phyloP scores from a whole-genome alignment of 257 asterid species.

The Scutellaria barbata region DNA sequence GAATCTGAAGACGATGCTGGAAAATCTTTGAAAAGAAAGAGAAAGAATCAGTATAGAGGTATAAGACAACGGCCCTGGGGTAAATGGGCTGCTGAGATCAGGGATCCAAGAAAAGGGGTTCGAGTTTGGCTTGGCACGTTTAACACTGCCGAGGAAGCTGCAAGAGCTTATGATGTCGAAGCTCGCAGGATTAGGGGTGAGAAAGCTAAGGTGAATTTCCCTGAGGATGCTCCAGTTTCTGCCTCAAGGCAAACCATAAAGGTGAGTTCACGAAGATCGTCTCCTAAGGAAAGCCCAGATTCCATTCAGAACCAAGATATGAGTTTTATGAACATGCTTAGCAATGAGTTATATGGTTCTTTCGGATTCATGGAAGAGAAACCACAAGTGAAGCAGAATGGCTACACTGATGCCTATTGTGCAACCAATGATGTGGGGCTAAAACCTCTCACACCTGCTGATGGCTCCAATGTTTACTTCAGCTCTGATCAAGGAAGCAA shows the following conservation, averaged over 20 bases:
- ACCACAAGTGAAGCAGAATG: slow-evolving; percentile 48
- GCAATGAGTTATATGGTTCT: slow-evolving; percentile 36
- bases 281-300: slow-evolving; percentile 36
- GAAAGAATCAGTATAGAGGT: slow-evolving; percentile 91
- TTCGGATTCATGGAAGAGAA: slow-evolving; percentile 58
- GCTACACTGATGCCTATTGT: slow-evolving; percentile 24
- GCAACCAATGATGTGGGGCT: no score
- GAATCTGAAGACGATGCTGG: slow-evolving; percentile 58
- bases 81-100: slow-evolving; percentile 99
- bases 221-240: slow-evolving; percentile 55
- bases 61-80: slow-evolving; percentile 98
- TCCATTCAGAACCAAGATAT: slow-evolving; percentile 31
- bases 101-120: slow-evolving; percentile 92
- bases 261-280: slow-evolving; percentile 42
- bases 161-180: slow-evolving; percentile 87
- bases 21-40: slow-evolving; percentile 74
- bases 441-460: not conserved
- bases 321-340: slow-evolving; percentile 31
- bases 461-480: slow-evolving; percentile 48
- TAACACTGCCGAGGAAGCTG: slow-evolving; percentile 98
- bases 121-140: slow-evolving; percentile 98
- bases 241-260: slow-evolving; percentile 44
- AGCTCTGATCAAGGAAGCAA: slow-evolving; percentile 81
- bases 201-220: slow-evolving; percentile 88
- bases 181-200: slow-evolving; percentile 88